A percentile compares a stretch with the other conserved stretches of the same genome.
These are phyloP conservation scores for Fusarium agapanthi DNA, from an alignment of 2,329 filamentous ascomycete species.

Conservation along the genomic window DNA sequence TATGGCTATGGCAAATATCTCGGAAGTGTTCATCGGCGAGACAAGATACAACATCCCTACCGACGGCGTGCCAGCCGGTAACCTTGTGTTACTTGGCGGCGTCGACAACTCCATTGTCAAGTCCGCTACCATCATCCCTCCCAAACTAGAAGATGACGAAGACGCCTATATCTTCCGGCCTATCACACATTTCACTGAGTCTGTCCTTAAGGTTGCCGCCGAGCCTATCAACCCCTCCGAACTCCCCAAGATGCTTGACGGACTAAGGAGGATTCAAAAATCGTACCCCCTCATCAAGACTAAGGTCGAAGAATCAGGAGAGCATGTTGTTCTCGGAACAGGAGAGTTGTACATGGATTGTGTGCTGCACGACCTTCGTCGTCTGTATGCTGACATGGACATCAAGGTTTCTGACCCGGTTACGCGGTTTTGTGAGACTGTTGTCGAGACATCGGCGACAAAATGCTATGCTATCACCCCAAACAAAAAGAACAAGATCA, in stretches of 20 bases:
- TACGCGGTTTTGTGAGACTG: constrained; percentile 96
- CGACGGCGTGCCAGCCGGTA: constrained; percentile 91
- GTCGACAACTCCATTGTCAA: constrained; percentile 99
- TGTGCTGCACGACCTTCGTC: constrained; percentile 91
- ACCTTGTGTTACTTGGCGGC: constrained; percentile 89
- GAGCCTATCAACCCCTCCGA: constrained; percentile 99
- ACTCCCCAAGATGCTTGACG: constrained; percentile 97
- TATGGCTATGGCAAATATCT: constrained; percentile 87
- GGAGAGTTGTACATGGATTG: constrained; percentile 99
- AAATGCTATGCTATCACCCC: constrained; percentile 98
- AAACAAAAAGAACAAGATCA: constrained; percentile 99
- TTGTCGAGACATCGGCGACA: constrained; percentile 95
- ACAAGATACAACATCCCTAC: constrained; percentile 92
- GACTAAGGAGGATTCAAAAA: constrained; percentile 95
- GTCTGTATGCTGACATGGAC: constrained; percentile 98
- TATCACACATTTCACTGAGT: constrained; percentile 93
- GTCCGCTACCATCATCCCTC: constrained; percentile 87
- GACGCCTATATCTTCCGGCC: constrained; percentile 96
- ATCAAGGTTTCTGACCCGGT: constrained; percentile 98
- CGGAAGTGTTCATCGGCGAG: constrained; percentile 88
- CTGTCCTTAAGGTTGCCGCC: constrained; percentile 96
- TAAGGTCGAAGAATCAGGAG: constrained; percentile 97
- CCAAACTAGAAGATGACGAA: constrained; percentile 83
- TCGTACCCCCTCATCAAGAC: constrained; percentile 95
- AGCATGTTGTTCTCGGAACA: constrained; percentile 93